Percentiles rank a stretch among this genome's conserved stretches.
Evolutionary conservation across 2,329 filamentous ascomycete species (phyloP).

Genomic region (Neonectria hederae): DNA sequence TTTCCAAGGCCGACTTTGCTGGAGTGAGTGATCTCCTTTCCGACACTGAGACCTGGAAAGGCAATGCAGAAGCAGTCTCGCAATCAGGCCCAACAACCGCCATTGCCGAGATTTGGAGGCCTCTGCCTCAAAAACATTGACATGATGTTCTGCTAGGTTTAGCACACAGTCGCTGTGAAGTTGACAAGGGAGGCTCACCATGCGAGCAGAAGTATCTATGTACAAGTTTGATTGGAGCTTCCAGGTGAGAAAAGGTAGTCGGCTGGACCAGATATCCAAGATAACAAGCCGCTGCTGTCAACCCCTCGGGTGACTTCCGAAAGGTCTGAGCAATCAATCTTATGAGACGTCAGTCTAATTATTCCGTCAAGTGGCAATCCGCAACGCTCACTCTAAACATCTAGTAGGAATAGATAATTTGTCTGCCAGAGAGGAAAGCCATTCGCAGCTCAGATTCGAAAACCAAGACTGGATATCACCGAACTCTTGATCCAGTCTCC

Average conservation of each 20-base stretch:
- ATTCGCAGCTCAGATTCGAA: background rate
- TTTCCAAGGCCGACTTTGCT: background rate
- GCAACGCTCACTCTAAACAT: background rate
- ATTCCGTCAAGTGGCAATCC: background rate
- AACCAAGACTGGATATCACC: background rate
- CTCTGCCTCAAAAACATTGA: background rate
- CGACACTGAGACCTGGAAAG: background rate
- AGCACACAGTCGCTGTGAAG: background rate
- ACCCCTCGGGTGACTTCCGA: background rate
- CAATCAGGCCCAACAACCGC: background rate
- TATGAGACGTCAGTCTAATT: background rate
- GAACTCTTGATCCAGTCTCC: background rate
- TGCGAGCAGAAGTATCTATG: background rate
- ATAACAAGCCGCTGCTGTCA: background rate
- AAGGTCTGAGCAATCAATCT: background rate
- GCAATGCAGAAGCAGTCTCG: background rate
- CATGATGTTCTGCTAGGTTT: background rate
- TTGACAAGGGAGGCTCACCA: background rate
- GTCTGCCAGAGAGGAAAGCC: background rate
- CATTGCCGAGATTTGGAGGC: background rate
- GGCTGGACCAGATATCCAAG: background rate
- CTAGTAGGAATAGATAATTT: background rate
- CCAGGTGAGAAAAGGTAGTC: background rate
- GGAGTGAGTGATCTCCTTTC: background rate
- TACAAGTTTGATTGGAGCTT: background rate